phyloP scores from a whole-genome alignment of 192 early-diverging fungal genomes.

The Entophlyctis luteolus region DNA sequence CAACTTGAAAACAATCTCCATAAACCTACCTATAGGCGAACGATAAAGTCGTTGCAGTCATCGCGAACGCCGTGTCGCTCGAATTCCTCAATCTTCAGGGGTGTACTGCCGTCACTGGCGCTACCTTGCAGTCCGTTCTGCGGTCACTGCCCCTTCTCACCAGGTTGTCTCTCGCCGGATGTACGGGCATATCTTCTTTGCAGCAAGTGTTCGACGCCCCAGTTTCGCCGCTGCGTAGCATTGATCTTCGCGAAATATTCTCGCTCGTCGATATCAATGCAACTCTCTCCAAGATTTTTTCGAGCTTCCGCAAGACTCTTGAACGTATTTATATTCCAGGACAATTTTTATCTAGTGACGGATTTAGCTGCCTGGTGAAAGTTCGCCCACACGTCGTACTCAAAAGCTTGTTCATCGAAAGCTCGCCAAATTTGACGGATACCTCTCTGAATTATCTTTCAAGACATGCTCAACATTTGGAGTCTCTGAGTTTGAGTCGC shows the following conservation, averaged over 20 bases:
- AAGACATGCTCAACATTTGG: not conserved
- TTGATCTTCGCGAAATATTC: constrained; percentile 21
- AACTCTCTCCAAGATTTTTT: constrained; percentile 8
- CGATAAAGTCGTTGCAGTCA: not conserved
- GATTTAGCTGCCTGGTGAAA: not conserved
- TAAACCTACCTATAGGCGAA: too few relatives aligned
- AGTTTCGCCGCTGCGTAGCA: not conserved
- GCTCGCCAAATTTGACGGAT: constrained; percentile 3
- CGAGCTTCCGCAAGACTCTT: not conserved
- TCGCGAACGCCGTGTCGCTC: not conserved
- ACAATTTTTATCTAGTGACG: constrained; percentile 8
- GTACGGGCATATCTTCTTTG: constrained; percentile 5
- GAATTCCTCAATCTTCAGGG: not conserved
- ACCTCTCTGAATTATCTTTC: constrained; percentile 9
- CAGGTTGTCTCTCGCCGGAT: not conserved
- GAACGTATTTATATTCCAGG: constrained; percentile 12
- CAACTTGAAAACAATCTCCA: not conserved
- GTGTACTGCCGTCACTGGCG: not conserved
- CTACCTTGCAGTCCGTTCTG: not conserved
- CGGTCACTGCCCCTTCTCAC: not conserved
- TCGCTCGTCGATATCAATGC: constrained; percentile 20
- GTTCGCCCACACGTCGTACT: not conserved
- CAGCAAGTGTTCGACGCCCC: not conserved
- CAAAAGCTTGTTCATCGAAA: not conserved
- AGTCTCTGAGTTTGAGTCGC: not conserved